Percentiles rank a stretch among this genome's conserved stretches.
Evolutionary conservation across 495 filamentous ascomycete genomes (phyloP).

Genomic region (Sporormia fimetaria): DNA sequence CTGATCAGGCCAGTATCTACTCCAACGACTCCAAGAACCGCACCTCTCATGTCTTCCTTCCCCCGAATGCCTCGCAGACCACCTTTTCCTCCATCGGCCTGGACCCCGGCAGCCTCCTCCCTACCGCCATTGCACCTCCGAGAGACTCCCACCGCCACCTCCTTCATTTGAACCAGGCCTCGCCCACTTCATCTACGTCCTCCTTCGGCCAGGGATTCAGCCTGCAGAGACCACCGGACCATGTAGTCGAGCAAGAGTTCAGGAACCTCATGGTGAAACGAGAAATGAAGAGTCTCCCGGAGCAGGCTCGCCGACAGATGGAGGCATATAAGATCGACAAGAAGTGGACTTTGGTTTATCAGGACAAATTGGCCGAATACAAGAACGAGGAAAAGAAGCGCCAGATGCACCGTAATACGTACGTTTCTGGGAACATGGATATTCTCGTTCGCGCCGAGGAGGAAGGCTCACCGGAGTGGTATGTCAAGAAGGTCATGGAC

Average conservation of each 20-base stretch:
- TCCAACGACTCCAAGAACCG: constrained; percentile 39
- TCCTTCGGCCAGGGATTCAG: constrained; percentile 48
- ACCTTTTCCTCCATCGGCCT: constrained; percentile 25
- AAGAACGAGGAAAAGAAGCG: constrained; percentile 88
- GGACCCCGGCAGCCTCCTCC: constrained; percentile 22
- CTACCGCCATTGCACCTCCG: constrained; percentile 11
- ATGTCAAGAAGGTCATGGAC: constrained; percentile 92
- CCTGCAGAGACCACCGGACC: constrained; percentile 62
- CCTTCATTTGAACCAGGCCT: constrained; percentile 25
- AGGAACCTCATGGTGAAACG: constrained; percentile 91
- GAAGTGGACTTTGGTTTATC: constrained; percentile 95
- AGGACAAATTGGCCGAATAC: constrained; percentile 84
- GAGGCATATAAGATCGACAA: constrained; percentile 82
- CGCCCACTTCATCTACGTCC: constrained; percentile 38
- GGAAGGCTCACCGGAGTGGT: constrained; percentile 96
- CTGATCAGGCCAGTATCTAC: constrained; percentile 56
- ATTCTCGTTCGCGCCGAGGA: constrained; percentile 70
- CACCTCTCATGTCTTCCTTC: constrained; percentile 20
- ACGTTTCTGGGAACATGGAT: constrained; percentile 48
- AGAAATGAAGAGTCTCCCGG: constrained; percentile 93
- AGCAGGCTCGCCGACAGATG: constrained; percentile 91
- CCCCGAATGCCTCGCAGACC: constrained; percentile 21
- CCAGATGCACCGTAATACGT: constrained; percentile 53
- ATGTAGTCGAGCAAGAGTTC: constrained; percentile 83
- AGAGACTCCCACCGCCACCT: constrained; percentile 23